Base-by-base conservation (phyloP, 2,329 filamentous ascomycete genomes). In the Scedosporium apiospermum region DNA sequence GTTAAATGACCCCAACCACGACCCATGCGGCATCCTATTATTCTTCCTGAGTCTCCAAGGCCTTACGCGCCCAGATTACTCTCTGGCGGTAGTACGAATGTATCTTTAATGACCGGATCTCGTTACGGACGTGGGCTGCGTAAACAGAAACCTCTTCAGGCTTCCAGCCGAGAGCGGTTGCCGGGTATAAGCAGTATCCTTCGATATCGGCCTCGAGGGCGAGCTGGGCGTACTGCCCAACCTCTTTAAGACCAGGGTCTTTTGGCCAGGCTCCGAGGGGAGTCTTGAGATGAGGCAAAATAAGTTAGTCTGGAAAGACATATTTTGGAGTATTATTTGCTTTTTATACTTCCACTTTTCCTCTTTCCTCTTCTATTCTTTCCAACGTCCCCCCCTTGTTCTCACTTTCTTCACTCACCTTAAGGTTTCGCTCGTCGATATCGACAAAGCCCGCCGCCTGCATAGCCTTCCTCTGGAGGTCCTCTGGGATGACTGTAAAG, bases 231-330 rank as follows among this genome's bases (percentile, higher is more conserved):
- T 71, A 75, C 14, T 68, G 68, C 0, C 81, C 82, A 62, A 78
- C 65, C 57, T 77, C 73, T 67, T 78, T 82, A 61, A 78, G 70
- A 42, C 76, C 75, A 41, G 70, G 71, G n/a, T 78, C 74, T 53
- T 75, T 77, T 0, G 78, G 74, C 78, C 79, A 82, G 18, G 58
- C 58, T 0, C 82, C 82, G 3, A 66, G 62, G 18, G 83, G 77
- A 1, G 68, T 67, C 38, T 65, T 38, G 46, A 16, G n/a, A 55
- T 30, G 7, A 26, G 18, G 34, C 26, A 14, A 58, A 18, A 10
- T 23, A 18, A 3, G 10, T 38, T 38, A 38, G 34, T 38, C 34
- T 38, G 34, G 34, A 14, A 23, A 23, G 34, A 38, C 10, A 38
- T 6, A 38, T 38, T 38, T 38, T 9, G 7, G 6, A 7, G 30